Evolutionary conservation across 495 filamentous ascomycete species (phyloP), one percentile per base, ranked within the genome.

Genomic region (Penicillium macrosclerotiorum): DNA sequence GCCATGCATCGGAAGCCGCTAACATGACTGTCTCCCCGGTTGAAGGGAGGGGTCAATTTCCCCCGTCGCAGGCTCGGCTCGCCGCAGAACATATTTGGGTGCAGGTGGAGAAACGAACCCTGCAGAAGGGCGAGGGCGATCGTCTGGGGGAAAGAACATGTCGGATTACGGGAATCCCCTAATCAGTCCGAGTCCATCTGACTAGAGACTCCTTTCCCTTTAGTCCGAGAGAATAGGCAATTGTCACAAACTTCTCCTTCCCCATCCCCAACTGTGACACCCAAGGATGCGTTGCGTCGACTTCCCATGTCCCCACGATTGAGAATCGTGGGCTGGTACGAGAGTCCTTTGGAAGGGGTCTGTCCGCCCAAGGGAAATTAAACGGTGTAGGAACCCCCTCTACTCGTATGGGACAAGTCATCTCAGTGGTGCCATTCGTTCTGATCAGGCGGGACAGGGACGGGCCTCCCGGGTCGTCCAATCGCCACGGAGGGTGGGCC

Each of bases 41-140:
- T n/a, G n/a, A n/a, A 42, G 22, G 34, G 45, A 40, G 49, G 27
- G 52, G 41, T 27, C 18, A 37, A 33, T 49, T 42, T 45, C 41
- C 37, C 47, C 52, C 52, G n/a, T 47, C 19, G 5, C 19, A 38
- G 20, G 27, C 11, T 40, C 16, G 29, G 42, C 13, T 44, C n/a
- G 34, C 11, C 31, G 31, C n/a, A 17, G 7, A 13, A 7, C 25
- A 37, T 19, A 9, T 24, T 32, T 18, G 34, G 14, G 17, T 40
- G 29, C 31, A 36, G 32, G 37, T 22, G 35, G 16, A 29, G 11
- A 38, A 40, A n/a, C 29, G 37, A 44, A 32, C 38, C 49, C 52
- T 56, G 52, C 49, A 56, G 45, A 33, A 14, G 16, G 46, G 31
- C 29, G n/a, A n/a, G n/a, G 49, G 47, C 36, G 52, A 49, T 57